Percentiles rank a stretch among this genome's conserved stretches.
phyloP scores from a whole-genome alignment of 2,329 filamentous ascomycete genomes.

The Emydomyces testavorans region DNA sequence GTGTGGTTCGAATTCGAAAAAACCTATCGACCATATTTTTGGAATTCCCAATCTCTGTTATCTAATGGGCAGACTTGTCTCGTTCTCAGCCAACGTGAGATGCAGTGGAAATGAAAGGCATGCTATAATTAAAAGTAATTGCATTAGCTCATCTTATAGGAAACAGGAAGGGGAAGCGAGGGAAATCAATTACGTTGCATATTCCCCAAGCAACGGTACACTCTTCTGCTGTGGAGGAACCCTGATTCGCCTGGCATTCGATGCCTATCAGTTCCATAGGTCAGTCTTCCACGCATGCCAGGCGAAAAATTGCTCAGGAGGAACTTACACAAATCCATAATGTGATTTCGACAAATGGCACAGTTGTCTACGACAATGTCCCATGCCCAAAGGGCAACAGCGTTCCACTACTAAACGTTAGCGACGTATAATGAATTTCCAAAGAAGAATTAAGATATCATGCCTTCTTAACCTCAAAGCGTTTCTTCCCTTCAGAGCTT shows the following conservation, averaged over 20 bases:
- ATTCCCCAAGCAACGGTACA: slow-evolving; percentile 99
- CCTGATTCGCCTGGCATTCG: slow-evolving; percentile 97
- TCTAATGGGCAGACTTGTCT: slow-evolving; percentile 94
- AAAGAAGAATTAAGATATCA: background rate
- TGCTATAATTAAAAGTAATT: slow-evolving; percentile 48
- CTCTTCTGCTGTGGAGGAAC: slow-evolving; percentile 91
- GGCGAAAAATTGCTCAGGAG: background rate
- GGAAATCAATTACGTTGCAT: slow-evolving; percentile 65
- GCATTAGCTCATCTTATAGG: background rate
- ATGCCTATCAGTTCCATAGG: slow-evolving; percentile 50
- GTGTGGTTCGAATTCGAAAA: background rate
- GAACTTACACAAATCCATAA: slow-evolving; percentile 87
- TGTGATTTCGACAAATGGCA: slow-evolving; percentile 97
- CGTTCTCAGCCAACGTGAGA: slow-evolving; percentile 98
- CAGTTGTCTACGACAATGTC: slow-evolving; percentile 99
- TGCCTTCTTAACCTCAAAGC: slow-evolving; percentile 98
- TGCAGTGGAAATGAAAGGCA: slow-evolving; percentile 99
- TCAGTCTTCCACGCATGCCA: background rate
- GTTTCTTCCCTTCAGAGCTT: slow-evolving; percentile 64
- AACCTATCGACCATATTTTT: slow-evolving; percentile 75
- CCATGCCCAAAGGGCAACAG: slow-evolving; percentile 96
- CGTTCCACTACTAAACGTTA: slow-evolving; percentile 65
- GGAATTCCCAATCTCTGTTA: slow-evolving; percentile 98
- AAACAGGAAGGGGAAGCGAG: background rate
- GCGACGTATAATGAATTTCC: background rate